phyloP scores from a whole-genome alignment of 2,329 filamentous ascomycete genomes.

The Fusarium siculi region DNA sequence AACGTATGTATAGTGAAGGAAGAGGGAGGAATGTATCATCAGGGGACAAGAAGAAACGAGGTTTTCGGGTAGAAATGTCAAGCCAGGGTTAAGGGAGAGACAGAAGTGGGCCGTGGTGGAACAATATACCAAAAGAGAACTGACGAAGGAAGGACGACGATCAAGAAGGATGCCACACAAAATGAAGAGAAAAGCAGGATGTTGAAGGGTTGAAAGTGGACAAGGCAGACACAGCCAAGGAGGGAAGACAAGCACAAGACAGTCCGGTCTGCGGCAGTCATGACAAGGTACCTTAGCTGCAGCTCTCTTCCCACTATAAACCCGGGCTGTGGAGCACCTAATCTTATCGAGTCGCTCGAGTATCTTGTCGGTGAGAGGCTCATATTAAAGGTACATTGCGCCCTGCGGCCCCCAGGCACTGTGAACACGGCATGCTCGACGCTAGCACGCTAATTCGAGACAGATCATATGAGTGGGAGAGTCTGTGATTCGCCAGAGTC shows the following conservation, averaged over 20 bases:
- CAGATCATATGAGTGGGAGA: slow-evolving; percentile 15
- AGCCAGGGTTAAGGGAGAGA: neutral
- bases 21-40: slow-evolving; percentile 10
- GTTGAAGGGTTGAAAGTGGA: slow-evolving; percentile 8
- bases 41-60: neutral
- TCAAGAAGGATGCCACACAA: neutral
- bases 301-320: slow-evolving; percentile 6
- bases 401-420: slow-evolving; percentile 12
- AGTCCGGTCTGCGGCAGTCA: neutral
- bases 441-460: slow-evolving; percentile 5
- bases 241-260: slow-evolving; percentile 11
- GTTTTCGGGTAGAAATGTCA: neutral
- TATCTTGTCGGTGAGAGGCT: neutral
- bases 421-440: neutral
- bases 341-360: slow-evolving; percentile 14
- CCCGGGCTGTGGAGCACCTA: slow-evolving; percentile 14
- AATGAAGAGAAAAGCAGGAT: slow-evolving; percentile 1
- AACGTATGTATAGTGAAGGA: neutral
- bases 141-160: neutral
- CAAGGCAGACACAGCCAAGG: slow-evolving; percentile 10
- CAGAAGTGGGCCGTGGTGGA: slow-evolving; percentile 1
- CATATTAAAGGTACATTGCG: slow-evolving; percentile 6
- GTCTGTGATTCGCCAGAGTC: neutral
- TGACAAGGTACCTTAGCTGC: neutral
- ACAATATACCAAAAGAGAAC: neutral